phyloP scores from a whole-genome alignment of 139 green algal species.

The Chlamydomonas sp. region DNA sequence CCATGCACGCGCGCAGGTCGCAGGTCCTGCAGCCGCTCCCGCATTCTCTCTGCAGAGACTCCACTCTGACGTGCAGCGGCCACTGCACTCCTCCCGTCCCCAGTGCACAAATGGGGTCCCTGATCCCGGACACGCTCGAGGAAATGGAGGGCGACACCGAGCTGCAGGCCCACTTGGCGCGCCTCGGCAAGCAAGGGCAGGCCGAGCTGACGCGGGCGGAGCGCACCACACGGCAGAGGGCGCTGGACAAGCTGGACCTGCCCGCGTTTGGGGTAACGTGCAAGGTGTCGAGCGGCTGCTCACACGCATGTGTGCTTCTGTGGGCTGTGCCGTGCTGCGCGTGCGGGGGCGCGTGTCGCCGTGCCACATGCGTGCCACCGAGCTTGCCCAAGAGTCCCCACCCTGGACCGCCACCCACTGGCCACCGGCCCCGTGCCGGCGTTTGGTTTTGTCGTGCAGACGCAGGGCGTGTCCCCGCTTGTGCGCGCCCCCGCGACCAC shows the following conservation, averaged over 20 bases:
- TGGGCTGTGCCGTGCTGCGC: too few species aligned
- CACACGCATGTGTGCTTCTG: too few species aligned
- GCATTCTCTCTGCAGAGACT: too few species aligned
- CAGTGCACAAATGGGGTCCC: too few species aligned
- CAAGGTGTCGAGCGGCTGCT: slow-evolving; percentile 2
- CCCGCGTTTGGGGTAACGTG: slow-evolving; percentile 26
- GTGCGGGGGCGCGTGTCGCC: too few species aligned
- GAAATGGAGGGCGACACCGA: slow-evolving; percentile 56
- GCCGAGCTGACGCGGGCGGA: slow-evolving; percentile 66
- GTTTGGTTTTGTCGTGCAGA: slow-evolving; percentile 10
- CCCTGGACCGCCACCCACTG: not conserved
- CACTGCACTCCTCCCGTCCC: too few species aligned
- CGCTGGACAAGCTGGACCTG: slow-evolving; percentile 10
- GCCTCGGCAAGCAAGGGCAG: slow-evolving; percentile 43
- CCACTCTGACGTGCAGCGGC: too few species aligned
- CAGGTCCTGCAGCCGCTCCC: too few species aligned
- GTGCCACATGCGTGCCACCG: too few species aligned
- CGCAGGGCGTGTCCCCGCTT: slow-evolving; percentile 35
- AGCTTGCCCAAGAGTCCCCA: too few species aligned
- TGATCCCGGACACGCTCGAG: slow-evolving; percentile 70
- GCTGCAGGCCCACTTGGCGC: slow-evolving; percentile 16
- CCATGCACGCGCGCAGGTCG: too few species aligned
- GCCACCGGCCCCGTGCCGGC: not conserved
- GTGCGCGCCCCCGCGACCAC: slow-evolving; percentile 46
- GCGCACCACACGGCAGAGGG: slow-evolving; percentile 42